Evolutionary conservation across 169 alveolate genomes (phyloP), one percentile per base, ranked within the genome.

Genomic region (Plasmodium vivax): DNA sequence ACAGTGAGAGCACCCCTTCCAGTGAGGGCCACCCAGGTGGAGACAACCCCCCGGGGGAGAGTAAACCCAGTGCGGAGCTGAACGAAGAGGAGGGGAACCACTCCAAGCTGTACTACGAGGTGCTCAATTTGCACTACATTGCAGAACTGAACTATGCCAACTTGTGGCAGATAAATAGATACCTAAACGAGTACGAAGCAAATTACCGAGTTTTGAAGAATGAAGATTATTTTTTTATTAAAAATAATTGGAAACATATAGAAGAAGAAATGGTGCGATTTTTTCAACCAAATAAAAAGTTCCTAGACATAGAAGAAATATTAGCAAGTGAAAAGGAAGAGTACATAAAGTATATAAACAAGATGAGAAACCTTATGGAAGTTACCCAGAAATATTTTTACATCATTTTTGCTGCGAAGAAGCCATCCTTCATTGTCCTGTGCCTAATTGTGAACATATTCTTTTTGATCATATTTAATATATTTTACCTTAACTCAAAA

Each of bases 81-180:
- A 71, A 38, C 51, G 54, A 38, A 23, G 51, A 51, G n/a, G 27
- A 7, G n/a, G 45, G 71, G 23, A 54, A 47, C 0, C 19, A n/a
- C 3, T 47, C 85, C 19, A 23, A 77, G 3, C 5, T 43, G 77
- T 77, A 74, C 51, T 34, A 77, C 30, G 88, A 87, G 7, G 9
- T 87, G 38, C 71, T 87, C 36, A 77, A 75, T 54, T 58, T 87
- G n/a, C 93, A 87, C 71, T 87, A 87, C 45, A 77, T 87, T 16
- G 81, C 83, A n/a, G 93, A 87, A 51, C 38, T 87, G 30, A 87
- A 54, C 68, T 87, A 87, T 56, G 93, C 93, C 14, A 87, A 87
- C 54, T 6, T 87, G 16, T 87, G 93, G 93, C 93, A 87, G 81
- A 54, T 77, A 58, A 87, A 87, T 41, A 87, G 93, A 45, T 87